Base-by-base conservation (phyloP, 805 yeast species). In the Suhomyces tanzawaensis region DNA sequence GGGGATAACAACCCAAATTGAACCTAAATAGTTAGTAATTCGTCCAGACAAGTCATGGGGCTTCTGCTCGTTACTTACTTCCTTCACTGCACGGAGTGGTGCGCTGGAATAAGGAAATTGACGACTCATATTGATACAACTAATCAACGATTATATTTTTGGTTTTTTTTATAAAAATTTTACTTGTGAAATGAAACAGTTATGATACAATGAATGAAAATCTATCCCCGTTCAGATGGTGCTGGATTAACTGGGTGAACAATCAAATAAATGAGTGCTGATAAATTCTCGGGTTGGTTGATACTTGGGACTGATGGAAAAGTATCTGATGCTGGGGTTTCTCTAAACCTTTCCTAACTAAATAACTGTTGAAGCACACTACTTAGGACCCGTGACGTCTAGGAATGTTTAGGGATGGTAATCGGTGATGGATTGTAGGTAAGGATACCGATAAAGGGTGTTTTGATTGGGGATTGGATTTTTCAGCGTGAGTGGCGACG, bases 1-100 rank as follows among this genome's bases (percentile, higher is more conserved):
- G 99, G 99, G 21, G 98, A 89, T 47, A 93, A 79, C 55, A 93
- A 81, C 46, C 99, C 99, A 73, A 93, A 95, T 73, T 93, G 99
- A 60, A 90, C 80, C 84, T 79, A 51, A 32, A 31, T 18, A 21
- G 57, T 51, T 51, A 52, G 55, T 51, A 52, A 34, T 18, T 14
- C 29, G 29, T 23, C 26, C 29, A 25, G 6, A 28, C 24, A 18
- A 13, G 30, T 19, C 24, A 39, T 28, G 28, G 16, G 16, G 23
- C 15, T 17, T 8, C 13, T 9, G 8, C 15, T 22, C 26, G 23
- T 36, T 38, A 69, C 81, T 46, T 69, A 81, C 97, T 76, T 93
- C 99, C 69, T 90, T 91, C 46, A 93, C 90, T 36, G 96, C 82
- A 65, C 98, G 88, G 65, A 93, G 79, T 39, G 99, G 99, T 45